Evolutionary conservation across 345 rosid species (phyloP).

Genomic region (Sonneratia alba): DNA sequence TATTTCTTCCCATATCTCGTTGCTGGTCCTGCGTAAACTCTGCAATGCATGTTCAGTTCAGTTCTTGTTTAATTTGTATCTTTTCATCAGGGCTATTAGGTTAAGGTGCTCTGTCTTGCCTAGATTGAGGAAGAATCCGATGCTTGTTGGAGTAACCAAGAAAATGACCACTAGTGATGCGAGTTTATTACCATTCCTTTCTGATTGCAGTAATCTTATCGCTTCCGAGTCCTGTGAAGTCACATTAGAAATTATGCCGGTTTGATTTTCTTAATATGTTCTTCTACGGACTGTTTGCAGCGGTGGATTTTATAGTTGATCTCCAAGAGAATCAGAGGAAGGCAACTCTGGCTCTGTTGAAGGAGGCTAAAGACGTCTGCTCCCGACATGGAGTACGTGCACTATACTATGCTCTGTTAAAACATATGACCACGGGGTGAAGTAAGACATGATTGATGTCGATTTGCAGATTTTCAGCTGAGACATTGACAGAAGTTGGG

Average conservation of each 20-base stretch:
- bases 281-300: conserved; percentile 10
- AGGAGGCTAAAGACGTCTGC: conserved; percentile 25
- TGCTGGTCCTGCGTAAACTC: not conserved
- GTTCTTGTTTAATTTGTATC: no score
- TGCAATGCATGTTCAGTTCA: not conserved
- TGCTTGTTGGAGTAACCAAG: no score
- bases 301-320: conserved; percentile 11
- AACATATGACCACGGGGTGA: not conserved
- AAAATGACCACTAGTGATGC: no score
- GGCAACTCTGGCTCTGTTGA: conserved; percentile 20
- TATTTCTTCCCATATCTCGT: not conserved
- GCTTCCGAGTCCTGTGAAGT: no score
- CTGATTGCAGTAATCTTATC: no score
- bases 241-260: no score
- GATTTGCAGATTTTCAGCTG: conserved; percentile 26
- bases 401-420: not conserved
- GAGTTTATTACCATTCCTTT: no score
- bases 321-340: conserved; percentile 15
- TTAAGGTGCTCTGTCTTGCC: no score
- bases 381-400: conserved; percentile 23
- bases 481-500: conserved; percentile 39
- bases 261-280: no score
- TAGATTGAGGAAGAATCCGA: no score
- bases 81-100: no score
- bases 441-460: not conserved